A percentile compares a stretch with the other conserved stretches of the same genome.
Conservation (phyloP, 805 yeast genomes). For the Crinitomyces ghanaensis region DNA sequence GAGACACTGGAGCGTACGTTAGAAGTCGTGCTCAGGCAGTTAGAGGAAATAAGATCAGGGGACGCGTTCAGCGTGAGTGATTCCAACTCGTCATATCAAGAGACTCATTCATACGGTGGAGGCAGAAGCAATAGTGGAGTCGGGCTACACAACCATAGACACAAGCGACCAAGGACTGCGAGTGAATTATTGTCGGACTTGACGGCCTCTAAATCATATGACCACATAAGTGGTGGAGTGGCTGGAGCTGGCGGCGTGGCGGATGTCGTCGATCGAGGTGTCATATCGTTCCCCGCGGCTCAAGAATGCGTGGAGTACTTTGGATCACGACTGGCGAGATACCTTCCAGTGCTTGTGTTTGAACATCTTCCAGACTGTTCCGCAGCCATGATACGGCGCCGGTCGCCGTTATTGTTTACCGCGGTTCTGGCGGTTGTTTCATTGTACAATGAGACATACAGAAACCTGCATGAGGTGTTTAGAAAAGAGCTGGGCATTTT, state of each 20-base stretch:
- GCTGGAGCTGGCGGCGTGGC: too few species aligned
- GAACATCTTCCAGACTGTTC: constrained; percentile 12
- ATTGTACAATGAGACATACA: constrained; percentile 11
- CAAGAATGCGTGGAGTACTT: constrained; percentile 12
- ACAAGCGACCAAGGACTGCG: constrained; percentile 1
- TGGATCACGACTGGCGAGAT: constrained; percentile 10
- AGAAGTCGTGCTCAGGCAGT: constrained; percentile 5
- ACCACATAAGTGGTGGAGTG: constrained; percentile 1
- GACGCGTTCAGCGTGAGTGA: too few species aligned
- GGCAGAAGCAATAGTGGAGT: constrained; percentile 1
- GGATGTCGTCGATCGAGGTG: constrained; percentile 2
- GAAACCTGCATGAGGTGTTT: constrained; percentile 8
- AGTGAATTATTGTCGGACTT: neutral
- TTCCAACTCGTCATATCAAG: too few species aligned
- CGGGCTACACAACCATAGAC: constrained; percentile 3
- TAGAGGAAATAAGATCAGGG: too few species aligned
- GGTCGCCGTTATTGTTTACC: constrained; percentile 11
- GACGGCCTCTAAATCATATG: neutral
- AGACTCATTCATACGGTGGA: constrained; percentile 3
- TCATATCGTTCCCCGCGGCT: constrained; percentile 3
- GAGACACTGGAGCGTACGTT: constrained; percentile 9
- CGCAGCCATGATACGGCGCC: constrained; percentile 4
- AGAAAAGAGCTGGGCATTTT: constrained; percentile 9
- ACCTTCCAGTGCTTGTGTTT: constrained; percentile 15
- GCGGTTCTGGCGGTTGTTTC: constrained; percentile 14